Evolutionary conservation across 108 stramenopile species (phyloP), one percentile per base, ranked within the genome.

Genomic region (Bacterosira constricta): DNA sequence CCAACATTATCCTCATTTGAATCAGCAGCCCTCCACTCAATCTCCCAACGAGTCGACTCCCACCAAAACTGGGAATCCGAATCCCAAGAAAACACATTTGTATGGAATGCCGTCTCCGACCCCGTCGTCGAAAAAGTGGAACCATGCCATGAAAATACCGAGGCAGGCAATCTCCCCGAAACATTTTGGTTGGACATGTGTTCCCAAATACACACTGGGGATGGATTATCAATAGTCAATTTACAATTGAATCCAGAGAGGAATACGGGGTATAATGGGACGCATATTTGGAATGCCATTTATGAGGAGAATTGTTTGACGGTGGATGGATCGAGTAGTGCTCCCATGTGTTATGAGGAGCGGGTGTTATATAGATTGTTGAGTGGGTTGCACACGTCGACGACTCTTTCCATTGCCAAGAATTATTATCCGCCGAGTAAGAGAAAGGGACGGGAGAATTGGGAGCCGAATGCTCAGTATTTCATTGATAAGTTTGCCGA

Each of bases 261-360:
- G n/a, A 95, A 95, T 80, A 98, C 97, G 9, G 95, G 94, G 23
- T 98, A 98, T 86, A 92, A 96, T 57, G 97, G 96, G 0, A 88
- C 86, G 0, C 92, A 94, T 55, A 90, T 96, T 51, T 96, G 96
- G 96, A 87, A 81, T 46, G 90, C 91, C 41, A 94, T 96, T 55
- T 96, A 97, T 68, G 83, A 92, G 60, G 96, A 97, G 76, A 97
- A 97, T 69, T 96, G 97, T 73, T 79, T 92, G 17, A 78, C 81
- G 29, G 41, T 76, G 35, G 70, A 78, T 54, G 81, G 71, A 21
- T 36, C 52, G n/a, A 37, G 46, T 1, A 73, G 41, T 52, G 66
- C 56, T 37, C 74, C 73, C 37, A 81, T 86, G 82, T 98, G 97
- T 82, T 86, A 93, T 46, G 97, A 98, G 74, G 93, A 96, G 72